Conservation (phyloP, 1,284 basidiomycete species). For the Marasmius sp. region DNA sequence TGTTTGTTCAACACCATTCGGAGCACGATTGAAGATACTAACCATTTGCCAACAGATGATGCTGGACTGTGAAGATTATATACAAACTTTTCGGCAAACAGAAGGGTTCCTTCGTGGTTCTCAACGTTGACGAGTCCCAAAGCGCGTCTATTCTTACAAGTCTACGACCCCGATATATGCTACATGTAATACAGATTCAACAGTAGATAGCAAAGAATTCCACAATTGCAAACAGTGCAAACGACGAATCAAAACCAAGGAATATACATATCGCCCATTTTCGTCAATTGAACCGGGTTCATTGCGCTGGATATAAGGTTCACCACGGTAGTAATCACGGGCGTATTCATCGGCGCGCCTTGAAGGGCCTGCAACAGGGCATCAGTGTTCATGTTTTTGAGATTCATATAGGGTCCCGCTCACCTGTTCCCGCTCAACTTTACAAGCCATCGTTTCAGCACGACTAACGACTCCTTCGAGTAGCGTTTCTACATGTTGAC, state of each 20-base stretch:
- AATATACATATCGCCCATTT: constrained; percentile 79
- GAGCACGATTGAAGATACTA: constrained; percentile 5
- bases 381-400: background rate
- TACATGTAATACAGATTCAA: constrained; percentile 8
- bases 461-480: constrained; percentile 84
- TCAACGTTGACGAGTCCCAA: background rate
- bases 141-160: background rate
- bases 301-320: constrained; percentile 80
- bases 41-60: constrained; percentile 66
- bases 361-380: constrained; percentile 24
- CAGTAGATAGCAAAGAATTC: constrained; percentile 7
- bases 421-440: constrained; percentile 79
- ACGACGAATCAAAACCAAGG: constrained; percentile 72
- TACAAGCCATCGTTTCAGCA: constrained; percentile 85
- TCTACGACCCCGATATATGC: background rate
- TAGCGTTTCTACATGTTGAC: constrained; percentile 70
- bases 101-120: constrained; percentile 59
- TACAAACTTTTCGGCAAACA: constrained; percentile 75
- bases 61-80: constrained; percentile 76
- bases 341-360: constrained; percentile 37
- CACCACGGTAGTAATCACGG: constrained; percentile 81
- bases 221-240: background rate
- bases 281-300: constrained; percentile 74
- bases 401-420: constrained; percentile 16
- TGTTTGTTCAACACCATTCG: constrained; percentile 41